Evolutionary conservation across 202 grass and related monocot genomes (phyloP).

Genomic region (Carex arenaria): DNA sequence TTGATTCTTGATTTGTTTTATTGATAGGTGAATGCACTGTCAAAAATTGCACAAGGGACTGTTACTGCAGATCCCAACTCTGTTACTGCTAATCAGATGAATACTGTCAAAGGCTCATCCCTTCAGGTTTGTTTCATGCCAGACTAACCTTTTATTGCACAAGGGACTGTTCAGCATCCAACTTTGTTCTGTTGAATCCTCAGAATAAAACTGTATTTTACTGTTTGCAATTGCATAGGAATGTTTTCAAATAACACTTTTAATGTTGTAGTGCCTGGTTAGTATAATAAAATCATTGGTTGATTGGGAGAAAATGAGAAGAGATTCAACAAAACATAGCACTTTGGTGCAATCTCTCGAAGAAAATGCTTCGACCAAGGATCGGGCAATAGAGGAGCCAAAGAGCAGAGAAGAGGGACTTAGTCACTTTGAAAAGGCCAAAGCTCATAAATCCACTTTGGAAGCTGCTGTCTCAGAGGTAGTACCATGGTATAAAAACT

Average conservation of each 20-base stretch:
- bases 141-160: neutral
- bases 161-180: neutral
- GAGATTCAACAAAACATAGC: conserved; percentile 53
- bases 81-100: conserved; percentile 53
- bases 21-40: conserved; percentile 82
- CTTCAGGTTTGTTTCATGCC: conserved; percentile 75
- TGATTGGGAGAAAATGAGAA: conserved; percentile 88
- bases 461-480: conserved; percentile 92
- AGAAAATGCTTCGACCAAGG: conserved; percentile 50
- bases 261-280: conserved; percentile 69
- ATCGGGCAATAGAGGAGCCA: conserved; percentile 48
- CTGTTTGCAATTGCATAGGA: neutral
- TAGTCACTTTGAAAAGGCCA: conserved; percentile 98
- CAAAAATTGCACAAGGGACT: conserved; percentile 84
- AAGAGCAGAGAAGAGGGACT: conserved; percentile 67
- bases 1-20: conserved; percentile 21
- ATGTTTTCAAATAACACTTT: neutral
- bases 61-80: conserved; percentile 67
- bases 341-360: conserved; percentile 44
- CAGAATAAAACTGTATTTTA: neutral
- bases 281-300: conserved; percentile 97
- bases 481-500: conserved; percentile 9
- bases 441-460: conserved; percentile 99
- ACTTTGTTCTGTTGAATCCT: conserved; percentile 14
- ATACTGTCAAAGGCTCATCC: conserved; percentile 85